These are phyloP conservation scores for Colletotrichum sojae DNA, from an alignment of 2,329 filamentous ascomycete species.

Conservation along the genomic window DNA sequence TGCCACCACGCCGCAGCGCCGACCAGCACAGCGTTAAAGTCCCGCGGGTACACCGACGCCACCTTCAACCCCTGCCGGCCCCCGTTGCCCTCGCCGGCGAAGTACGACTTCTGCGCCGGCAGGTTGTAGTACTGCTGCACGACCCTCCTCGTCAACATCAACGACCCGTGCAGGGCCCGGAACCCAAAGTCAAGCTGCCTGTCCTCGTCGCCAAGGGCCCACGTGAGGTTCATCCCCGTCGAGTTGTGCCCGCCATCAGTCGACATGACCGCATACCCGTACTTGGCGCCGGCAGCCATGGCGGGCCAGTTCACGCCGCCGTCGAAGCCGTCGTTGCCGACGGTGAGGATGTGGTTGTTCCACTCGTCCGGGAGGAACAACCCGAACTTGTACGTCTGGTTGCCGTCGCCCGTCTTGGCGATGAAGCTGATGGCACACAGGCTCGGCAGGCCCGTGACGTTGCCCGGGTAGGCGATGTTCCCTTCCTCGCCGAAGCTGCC, in stretches of 20 bases:
- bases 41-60: slow-evolving; percentile 12
- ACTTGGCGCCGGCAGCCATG: slow-evolving; percentile 46
- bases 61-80: slow-evolving; percentile 63
- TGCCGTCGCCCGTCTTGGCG: slow-evolving; percentile 44
- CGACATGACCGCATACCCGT: slow-evolving; percentile 58
- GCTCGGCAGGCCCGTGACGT: slow-evolving; percentile 49
- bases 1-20: slow-evolving; percentile 66
- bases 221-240: slow-evolving; percentile 47
- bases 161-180: slow-evolving; percentile 62
- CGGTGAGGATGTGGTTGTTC: slow-evolving; percentile 50
- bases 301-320: slow-evolving; percentile 53
- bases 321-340: slow-evolving; percentile 49
- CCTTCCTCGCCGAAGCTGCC: slow-evolving; percentile 44
- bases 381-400: slow-evolving; percentile 48
- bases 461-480: slow-evolving; percentile 45
- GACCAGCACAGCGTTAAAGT: slow-evolving; percentile 68
- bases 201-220: slow-evolving; percentile 57
- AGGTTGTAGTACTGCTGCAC: slow-evolving; percentile 62
- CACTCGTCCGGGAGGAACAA: slow-evolving; percentile 51
- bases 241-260: slow-evolving; percentile 62
- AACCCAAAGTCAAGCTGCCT: slow-evolving; percentile 54
- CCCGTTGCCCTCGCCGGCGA: slow-evolving; percentile 65
- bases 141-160: slow-evolving; percentile 62
- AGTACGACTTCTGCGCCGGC: slow-evolving; percentile 55
- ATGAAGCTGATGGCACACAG: slow-evolving; percentile 51